These are phyloP conservation scores for Scleromitrula shiraiana DNA, from an alignment of 2,329 filamentous ascomycete genomes.

Conservation along the genomic window DNA sequence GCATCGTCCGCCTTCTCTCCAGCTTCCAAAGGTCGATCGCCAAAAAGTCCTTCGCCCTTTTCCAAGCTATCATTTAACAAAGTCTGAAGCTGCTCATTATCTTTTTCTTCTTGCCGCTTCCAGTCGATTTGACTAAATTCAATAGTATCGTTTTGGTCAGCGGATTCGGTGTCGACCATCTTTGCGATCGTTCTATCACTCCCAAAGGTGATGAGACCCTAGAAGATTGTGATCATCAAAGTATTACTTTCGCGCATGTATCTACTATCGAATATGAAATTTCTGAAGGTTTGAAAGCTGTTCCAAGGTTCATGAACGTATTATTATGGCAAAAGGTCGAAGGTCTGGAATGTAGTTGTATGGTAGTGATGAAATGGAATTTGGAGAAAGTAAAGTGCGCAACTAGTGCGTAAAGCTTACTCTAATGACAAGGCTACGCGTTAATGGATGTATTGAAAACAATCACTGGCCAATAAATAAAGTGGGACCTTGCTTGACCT, in stretches of 20 bases:
- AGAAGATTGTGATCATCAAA: slow-evolving; percentile 1
- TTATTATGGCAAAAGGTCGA: too few species aligned
- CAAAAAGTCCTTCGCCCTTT: slow-evolving; percentile 35
- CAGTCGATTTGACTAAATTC: slow-evolving; percentile 31
- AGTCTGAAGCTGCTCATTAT: slow-evolving; percentile 40
- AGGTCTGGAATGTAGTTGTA: too few species aligned
- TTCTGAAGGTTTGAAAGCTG: neutral
- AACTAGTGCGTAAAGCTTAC: too few species aligned
- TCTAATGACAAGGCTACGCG: too few species aligned
- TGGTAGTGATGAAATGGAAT: too few species aligned
- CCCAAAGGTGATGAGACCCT: slow-evolving; percentile 2
- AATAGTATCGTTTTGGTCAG: slow-evolving; percentile 2
- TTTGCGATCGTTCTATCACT: slow-evolving; percentile 9
- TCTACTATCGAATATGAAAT: neutral
- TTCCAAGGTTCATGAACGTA: too few species aligned
- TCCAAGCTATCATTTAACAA: slow-evolving; percentile 33
- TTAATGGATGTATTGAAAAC: too few species aligned
- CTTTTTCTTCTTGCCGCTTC: slow-evolving; percentile 39
- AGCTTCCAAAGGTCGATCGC: slow-evolving; percentile 47
- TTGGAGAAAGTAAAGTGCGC: too few species aligned
- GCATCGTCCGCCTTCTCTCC: slow-evolving; percentile 86
- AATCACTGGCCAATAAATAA: too few species aligned
- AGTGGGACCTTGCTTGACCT: too few species aligned
- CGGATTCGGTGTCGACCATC: slow-evolving; percentile 14
- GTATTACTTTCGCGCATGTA: too few species aligned